These are phyloP conservation scores for Diaporthe nobilis DNA, from an alignment of 2,329 filamentous ascomycete species.

Conservation along the genomic window DNA sequence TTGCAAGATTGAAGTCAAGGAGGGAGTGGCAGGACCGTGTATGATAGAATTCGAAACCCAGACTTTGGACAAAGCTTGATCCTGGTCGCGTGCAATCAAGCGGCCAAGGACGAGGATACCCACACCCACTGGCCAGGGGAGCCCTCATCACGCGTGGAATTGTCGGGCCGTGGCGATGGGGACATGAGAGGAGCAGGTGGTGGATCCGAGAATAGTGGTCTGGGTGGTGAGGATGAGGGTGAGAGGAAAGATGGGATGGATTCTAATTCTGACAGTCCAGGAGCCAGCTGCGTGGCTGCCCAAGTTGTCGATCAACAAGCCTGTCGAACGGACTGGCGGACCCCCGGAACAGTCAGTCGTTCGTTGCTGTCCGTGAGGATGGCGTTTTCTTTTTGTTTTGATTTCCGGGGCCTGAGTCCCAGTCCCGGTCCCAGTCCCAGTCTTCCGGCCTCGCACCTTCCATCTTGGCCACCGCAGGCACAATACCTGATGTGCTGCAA, in stretches of 20 bases:
- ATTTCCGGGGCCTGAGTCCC: not conserved
- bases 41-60: conserved; percentile 34
- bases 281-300: conserved; percentile 24
- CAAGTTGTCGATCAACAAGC: conserved; percentile 7
- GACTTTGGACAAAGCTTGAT: conserved; percentile 30
- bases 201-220: conserved; percentile 6
- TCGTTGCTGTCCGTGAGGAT: not conserved
- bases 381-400: not conserved
- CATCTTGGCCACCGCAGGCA: conserved; percentile 7
- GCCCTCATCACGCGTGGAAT: conserved; percentile 7
- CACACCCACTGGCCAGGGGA: conserved; percentile 23
- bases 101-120: conserved; percentile 25
- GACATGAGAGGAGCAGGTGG: conserved; percentile 29
- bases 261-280: conserved; percentile 5
- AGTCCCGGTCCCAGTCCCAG: not conserved
- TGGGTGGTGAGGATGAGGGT: not conserved
- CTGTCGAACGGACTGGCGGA: not conserved
- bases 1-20: conserved; percentile 29
- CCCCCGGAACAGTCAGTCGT: not conserved
- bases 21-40: not conserved
- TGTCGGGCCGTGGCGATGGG: conserved; percentile 20
- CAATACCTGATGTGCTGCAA: not conserved
- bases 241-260: not conserved
- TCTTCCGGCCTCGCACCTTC: not conserved
- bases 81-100: conserved; percentile 28